Base-by-base conservation (phyloP, 768 basidiomycete species). In the Lactarius sp. region DNA sequence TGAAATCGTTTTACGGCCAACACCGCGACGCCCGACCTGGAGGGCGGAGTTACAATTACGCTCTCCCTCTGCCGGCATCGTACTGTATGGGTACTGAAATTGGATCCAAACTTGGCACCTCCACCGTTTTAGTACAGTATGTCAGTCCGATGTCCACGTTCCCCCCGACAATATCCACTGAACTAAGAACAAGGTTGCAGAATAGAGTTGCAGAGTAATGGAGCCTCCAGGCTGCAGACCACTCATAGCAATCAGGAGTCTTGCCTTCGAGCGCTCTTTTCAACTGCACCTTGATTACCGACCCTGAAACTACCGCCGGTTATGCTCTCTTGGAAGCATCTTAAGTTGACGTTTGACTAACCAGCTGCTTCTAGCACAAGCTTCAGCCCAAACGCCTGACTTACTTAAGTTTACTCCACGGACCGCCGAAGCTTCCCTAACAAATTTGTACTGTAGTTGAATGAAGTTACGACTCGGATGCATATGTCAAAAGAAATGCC, bases 1-100 rank as follows among this genome's bases (percentile, higher is more conserved):
- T n/a, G 36, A 53, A 44, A 49, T 34, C n/a, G 50, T 65, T 51
- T 39, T 36, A 58, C 46, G 78, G 79, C 79, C 53, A 86, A 20
- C 12, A 13, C 13, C 31, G 9, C 33, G 16, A 16, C 31, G 27
- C 6, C 27, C 16, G 33, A 6, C 51, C 51, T 27, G 22, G 22
- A 13, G 22, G 47, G 47, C 47, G 47, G 47, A 49, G 47, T 27
- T 49, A 7, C 9, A 49, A 49, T 49, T 27, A 22, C 13, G 47
- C 20, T 9, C 22, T 49, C 13, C 47, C 47, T 20, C n/a, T 58
- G 56, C 56, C 56, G 56, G 46, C 44, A 58, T 47, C 46, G n/a
- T 47, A 47, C 46, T 27, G 46, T 47, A 47, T n/a, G 42, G 42
- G 16, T n/a, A 44, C 10, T 3, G 6, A 44, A 44, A 18, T 20